These are phyloP conservation scores for Capsicum chinense DNA, from an alignment of 257 asterid genomes.

Conservation along the genomic window DNA sequence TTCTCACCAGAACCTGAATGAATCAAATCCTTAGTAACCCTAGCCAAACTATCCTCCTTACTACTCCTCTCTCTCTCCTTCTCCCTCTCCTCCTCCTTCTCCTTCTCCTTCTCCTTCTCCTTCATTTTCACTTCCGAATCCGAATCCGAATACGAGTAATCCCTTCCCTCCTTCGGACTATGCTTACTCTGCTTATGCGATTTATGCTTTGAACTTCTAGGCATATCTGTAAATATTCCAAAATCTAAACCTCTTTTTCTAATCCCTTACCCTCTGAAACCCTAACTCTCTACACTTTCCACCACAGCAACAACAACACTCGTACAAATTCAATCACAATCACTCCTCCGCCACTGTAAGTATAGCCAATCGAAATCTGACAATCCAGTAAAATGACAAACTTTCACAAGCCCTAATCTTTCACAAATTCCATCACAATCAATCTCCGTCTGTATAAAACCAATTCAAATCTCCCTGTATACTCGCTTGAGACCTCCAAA, in stretches of 20 bases:
- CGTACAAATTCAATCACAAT: constrained; percentile 30
- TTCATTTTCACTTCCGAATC: constrained; percentile 78
- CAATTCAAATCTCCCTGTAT: too few species aligned
- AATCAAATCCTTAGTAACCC: constrained; percentile 58
- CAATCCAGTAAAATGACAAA: constrained; percentile 14
- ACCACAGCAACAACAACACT: background rate
- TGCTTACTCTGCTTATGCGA: constrained; percentile 91
- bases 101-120: constrained; percentile 46
- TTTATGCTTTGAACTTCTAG: constrained; percentile 89
- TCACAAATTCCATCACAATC: too few species aligned
- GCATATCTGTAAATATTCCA: constrained; percentile 56
- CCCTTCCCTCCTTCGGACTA: constrained; percentile 65
- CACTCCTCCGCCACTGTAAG: constrained; percentile 29
- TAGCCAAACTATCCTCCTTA: constrained; percentile 55
- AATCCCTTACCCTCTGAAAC: constrained; percentile 47
- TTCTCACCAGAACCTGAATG: constrained; percentile 77
- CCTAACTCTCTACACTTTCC: constrained; percentile 52
- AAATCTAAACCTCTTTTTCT: constrained; percentile 1
- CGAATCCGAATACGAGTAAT: constrained; percentile 84
- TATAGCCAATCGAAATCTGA: constrained; percentile 36
- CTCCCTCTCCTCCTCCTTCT: constrained; percentile 64
- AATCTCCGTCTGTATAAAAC: too few species aligned
- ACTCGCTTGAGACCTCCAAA: too few species aligned
- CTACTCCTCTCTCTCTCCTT: constrained; percentile 47
- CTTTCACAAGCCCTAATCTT: background rate